Percentiles rank a stretch among this genome's conserved stretches.
Evolutionary conservation across 805 yeast genomes (phyloP).

Genomic region (Cyberlindnera saturnus): DNA sequence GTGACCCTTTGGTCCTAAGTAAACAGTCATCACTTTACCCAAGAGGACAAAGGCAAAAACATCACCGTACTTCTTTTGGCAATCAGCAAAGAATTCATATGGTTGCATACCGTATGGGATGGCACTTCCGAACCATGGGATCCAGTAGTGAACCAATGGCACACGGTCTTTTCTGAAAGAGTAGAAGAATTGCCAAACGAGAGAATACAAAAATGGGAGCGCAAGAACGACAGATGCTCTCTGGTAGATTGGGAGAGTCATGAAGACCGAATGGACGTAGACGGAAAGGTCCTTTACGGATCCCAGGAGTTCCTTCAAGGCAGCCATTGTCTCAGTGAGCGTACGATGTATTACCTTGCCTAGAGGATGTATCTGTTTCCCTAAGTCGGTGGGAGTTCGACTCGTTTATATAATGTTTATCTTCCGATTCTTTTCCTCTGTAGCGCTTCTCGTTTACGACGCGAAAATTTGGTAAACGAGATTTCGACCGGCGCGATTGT

Average conservation of each 20-base stretch:
- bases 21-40: conserved; percentile 92
- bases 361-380: too few relatives aligned
- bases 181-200: conserved; percentile 61
- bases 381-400: too few relatives aligned
- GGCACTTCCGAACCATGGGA: conserved; percentile 96
- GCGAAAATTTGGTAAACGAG: conserved; percentile 4
- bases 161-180: conserved; percentile 76
- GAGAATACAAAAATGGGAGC: conserved; percentile 57
- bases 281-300: conserved; percentile 8
- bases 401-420: conserved; percentile 1
- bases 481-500: background rate
- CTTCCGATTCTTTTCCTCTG: conserved; percentile 9
- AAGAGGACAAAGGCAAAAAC: conserved; percentile 84
- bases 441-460: background rate
- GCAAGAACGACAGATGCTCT: conserved; percentile 28
- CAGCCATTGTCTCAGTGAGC: conserved; percentile 13
- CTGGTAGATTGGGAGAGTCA: conserved; percentile 30
- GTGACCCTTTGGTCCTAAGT: conserved; percentile 95
- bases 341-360: too few relatives aligned
- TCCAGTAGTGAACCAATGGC: conserved; percentile 86
- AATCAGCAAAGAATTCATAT: conserved; percentile 75
- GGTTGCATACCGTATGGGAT: conserved; percentile 89
- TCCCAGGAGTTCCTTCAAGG: conserved; percentile 11
- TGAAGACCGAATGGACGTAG: conserved; percentile 20
- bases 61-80: conserved; percentile 84